Conservation (phyloP, 495 filamentous ascomycete genomes). For the Lepidopterella palustris region DNA sequence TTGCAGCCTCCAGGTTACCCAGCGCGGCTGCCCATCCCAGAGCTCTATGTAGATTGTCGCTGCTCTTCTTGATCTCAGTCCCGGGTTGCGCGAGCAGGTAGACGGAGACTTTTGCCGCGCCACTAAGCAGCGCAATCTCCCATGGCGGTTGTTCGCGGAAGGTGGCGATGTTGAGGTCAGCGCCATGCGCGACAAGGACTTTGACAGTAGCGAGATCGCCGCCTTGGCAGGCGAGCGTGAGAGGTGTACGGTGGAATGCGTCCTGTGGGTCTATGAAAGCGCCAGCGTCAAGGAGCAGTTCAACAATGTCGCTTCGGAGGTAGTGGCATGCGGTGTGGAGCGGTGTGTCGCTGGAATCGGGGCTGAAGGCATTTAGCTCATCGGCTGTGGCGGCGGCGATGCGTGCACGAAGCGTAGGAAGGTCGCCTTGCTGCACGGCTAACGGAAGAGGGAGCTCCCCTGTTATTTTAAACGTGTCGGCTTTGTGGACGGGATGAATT, state of each 20-base stretch:
- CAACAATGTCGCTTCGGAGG: constrained; percentile 2
- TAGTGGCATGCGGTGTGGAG: constrained; percentile 6
- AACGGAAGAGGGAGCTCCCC: constrained; percentile 6
- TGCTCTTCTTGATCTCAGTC: constrained; percentile 4
- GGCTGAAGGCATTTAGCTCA: constrained; percentile 7
- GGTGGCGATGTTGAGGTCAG: constrained; percentile 9
- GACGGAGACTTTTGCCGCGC: not conserved
- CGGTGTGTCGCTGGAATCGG: constrained; percentile 9
- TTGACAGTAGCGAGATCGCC: constrained; percentile 7
- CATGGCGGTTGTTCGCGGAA: constrained; percentile 3
- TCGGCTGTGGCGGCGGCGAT: not conserved
- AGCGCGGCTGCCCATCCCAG: constrained; percentile 11
- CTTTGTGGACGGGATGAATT: constrained; percentile 7
- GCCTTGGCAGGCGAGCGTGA: constrained; percentile 11
- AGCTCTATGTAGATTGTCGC: not conserved
- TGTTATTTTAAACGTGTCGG: constrained; percentile 5
- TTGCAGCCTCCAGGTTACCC: constrained; percentile 10
- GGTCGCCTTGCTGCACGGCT: not conserved
- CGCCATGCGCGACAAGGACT: constrained; percentile 8
- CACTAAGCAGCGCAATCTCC: constrained; percentile 13
- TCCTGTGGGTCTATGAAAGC: constrained; percentile 10
- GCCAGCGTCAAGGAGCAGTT: constrained; percentile 10
- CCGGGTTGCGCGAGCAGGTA: constrained; percentile 11
- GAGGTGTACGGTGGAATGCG: constrained; percentile 8
- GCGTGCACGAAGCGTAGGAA: constrained; percentile 1